Base-by-base conservation (phyloP, 2,329 filamentous ascomycete genomes). In the Monosporascus sp. region DNA sequence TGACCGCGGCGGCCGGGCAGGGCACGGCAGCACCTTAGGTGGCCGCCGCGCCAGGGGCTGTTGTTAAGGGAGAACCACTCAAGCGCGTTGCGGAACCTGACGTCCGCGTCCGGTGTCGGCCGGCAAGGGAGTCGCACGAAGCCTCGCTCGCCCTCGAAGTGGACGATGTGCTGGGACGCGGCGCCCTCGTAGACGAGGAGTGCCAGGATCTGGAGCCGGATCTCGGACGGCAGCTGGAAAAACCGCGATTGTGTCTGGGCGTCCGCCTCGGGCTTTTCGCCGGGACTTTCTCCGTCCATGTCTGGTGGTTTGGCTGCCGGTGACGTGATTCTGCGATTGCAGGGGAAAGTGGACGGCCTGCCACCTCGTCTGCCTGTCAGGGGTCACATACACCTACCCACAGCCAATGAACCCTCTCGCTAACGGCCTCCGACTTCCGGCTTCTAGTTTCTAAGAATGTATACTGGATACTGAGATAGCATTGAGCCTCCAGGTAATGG, bases 41-140 rank as follows among this genome's bases (percentile, higher is more conserved):
- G 49, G n/a, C 49, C 49, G 27, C 41, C 39, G n/a, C 49, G 49
- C 49, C 49, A 50, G 25, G 49, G 39, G 25, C 49, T 50, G 36
- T 25, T 44, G 49, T 17, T 11, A 7, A 50, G 18, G 27, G 41
- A 36, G 14, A 18, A 27, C 20, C 15, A 20, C 25, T 50, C 49
- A 7, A 41, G 7, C 5, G 20, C 24, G 27, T 50, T 39, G 20
- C 37, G 20, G 38, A 15, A 46, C 15, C 8, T 9, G n/a, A 35
- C 11, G n/a, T n/a, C 37, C 18, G 17, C 11, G 48, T 20, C 25
- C 8, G 48, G 31, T 7, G 9, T 14, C 5, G 25, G 27, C 25
- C 35, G 48, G 20, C 49, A 50, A 3, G 36, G 49, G 4, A 41
- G 15, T 5, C 49, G 49, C 20, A 50, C 17, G 25, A 50, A 50